phyloP scores from a whole-genome alignment of 2,329 filamentous ascomycete genomes.

The Tolypocladium tropicale region DNA sequence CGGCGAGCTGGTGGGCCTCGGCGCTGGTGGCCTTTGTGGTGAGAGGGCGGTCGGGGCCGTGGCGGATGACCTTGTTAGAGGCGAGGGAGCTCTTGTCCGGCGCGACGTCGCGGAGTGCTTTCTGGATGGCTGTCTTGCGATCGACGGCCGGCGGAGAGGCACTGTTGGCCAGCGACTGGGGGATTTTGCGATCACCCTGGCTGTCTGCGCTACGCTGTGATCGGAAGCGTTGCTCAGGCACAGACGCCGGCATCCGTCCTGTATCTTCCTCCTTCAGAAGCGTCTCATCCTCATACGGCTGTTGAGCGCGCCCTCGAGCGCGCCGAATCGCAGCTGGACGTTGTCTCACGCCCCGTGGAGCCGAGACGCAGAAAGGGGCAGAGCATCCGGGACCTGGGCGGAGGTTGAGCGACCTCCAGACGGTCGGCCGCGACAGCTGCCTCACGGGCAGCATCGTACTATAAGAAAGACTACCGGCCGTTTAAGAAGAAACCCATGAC shows the following conservation, averaged over 20 bases:
- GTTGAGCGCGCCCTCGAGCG: not conserved
- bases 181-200: not conserved
- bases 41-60: conserved; percentile 2
- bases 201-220: not conserved
- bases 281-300: not conserved
- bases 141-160: not conserved
- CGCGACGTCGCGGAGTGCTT: not conserved
- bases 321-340: not conserved
- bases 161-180: not conserved
- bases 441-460: conserved; percentile 1
- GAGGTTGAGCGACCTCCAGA: not conserved
- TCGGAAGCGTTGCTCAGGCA: not conserved
- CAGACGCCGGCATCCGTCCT: too few relatives aligned
- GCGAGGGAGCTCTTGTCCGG: conserved; percentile 7
- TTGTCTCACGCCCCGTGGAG: not conserved
- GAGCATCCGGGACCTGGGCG: not conserved
- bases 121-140: not conserved
- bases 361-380: conserved; percentile 4
- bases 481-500: not conserved
- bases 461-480: not conserved
- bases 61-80: conserved; percentile 7
- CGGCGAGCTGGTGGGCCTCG: conserved; percentile 13
- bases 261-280: not conserved
- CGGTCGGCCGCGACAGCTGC: not conserved
- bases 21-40: conserved; percentile 8